Percentiles rank a stretch among this genome's conserved stretches.
These are phyloP conservation scores for Secale cereale DNA, from an alignment of 176 grass and related monocot genomes.

Conservation along the genomic window DNA sequence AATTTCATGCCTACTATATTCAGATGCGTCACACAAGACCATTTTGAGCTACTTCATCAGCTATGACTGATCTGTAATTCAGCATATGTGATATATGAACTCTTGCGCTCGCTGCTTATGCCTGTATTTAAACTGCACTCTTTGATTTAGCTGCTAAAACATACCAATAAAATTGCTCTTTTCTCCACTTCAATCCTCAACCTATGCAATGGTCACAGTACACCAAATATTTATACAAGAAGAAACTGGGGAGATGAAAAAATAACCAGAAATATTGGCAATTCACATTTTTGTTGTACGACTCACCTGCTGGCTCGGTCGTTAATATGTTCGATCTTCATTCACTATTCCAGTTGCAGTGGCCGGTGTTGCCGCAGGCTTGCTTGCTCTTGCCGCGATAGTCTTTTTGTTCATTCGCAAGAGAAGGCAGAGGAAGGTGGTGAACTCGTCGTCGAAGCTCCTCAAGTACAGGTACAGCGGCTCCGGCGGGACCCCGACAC, in stretches of 20 bases:
- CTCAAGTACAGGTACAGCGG: slow-evolving; percentile 46
- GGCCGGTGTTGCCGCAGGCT: background rate
- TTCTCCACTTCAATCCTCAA: background rate
- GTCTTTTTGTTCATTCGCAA: slow-evolving; percentile 28
- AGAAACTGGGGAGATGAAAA: background rate
- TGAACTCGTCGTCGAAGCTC: slow-evolving; percentile 48
- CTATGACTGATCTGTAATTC: background rate
- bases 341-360: slow-evolving; percentile 22
- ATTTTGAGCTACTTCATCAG: background rate
- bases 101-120: background rate
- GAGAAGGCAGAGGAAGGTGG: slow-evolving; percentile 25
- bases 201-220: background rate
- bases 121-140: background rate
- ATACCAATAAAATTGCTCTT: background rate
- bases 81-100: background rate
- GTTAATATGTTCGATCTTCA: background rate
- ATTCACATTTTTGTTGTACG: background rate
- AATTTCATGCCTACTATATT: background rate
- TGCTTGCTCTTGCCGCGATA: background rate
- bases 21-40: background rate
- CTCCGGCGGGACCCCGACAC: slow-evolving; percentile 27
- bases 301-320: no score
- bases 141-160: background rate
- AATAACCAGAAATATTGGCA: background rate
- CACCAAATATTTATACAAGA: background rate